Percentiles rank a stretch among this genome's conserved stretches.
phyloP scores from a whole-genome alignment of 768 basidiomycete genomes.

The Phaeotremella skinneri region DNA sequence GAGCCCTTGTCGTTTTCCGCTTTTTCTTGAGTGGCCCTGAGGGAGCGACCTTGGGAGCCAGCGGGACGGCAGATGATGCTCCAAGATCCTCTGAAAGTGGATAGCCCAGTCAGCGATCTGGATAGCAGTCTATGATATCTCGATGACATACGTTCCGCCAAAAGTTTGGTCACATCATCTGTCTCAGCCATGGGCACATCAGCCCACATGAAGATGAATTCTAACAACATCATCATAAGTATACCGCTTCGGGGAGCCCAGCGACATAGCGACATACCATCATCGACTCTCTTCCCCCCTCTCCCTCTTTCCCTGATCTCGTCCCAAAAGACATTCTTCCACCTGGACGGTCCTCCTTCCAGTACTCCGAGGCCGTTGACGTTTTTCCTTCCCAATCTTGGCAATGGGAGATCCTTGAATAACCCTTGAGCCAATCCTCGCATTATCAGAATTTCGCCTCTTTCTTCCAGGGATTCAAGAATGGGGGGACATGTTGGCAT shows the following conservation, averaged over 20 bases:
- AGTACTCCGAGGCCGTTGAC: constrained; percentile 28
- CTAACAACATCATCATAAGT: constrained; percentile 11
- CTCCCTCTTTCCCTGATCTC: constrained; percentile 35
- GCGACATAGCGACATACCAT: constrained; percentile 25
- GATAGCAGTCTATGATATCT: no score
- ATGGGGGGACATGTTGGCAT: constrained; percentile 18
- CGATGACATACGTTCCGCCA: constrained; percentile 26
- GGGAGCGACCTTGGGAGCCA: constrained; percentile 17
- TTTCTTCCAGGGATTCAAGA: constrained; percentile 27
- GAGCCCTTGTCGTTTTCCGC: constrained; percentile 10
- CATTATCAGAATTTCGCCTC: constrained; percentile 36
- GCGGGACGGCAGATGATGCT: constrained; percentile 17
- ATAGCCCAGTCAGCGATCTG: constrained; percentile 1
- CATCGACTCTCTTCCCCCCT: constrained; percentile 36
- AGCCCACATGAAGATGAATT: constrained; percentile 18
- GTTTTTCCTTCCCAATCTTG: constrained; percentile 33
- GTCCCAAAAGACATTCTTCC: constrained; percentile 43
- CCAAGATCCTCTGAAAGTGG: constrained; percentile 24
- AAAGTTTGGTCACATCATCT: constrained; percentile 24
- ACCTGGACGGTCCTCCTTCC: constrained; percentile 27
- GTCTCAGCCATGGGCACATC: constrained; percentile 24
- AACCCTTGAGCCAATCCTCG: constrained; percentile 23
- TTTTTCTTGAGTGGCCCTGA: constrained; percentile 26
- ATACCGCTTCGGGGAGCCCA: not conserved
- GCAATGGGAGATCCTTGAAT: constrained; percentile 31